Percentiles rank a stretch among this genome's conserved stretches.
phyloP scores from a whole-genome alignment of 805 yeast species.

The Wickerhamomyces ciferrii region DNA sequence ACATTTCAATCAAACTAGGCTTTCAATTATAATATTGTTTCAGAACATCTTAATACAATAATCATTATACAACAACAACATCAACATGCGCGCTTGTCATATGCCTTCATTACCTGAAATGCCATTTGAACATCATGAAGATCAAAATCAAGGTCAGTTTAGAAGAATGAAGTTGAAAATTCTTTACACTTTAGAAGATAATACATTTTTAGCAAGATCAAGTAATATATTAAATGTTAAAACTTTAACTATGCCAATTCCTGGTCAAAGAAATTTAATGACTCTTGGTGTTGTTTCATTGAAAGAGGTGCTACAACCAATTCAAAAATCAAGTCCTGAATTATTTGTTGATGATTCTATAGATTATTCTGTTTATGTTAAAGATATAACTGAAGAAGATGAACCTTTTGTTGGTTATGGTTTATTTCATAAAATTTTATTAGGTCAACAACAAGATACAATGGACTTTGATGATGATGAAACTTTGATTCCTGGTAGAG shows the following conservation, averaged over 20 bases:
- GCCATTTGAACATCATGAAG: slow-evolving; percentile 12
- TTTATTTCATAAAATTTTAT: slow-evolving; percentile 24
- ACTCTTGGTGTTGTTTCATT: slow-evolving; percentile 37
- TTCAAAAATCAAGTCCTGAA: slow-evolving; percentile 42
- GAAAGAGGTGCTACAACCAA: slow-evolving; percentile 39
- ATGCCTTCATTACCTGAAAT: slow-evolving; percentile 27
- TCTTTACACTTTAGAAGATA: slow-evolving; percentile 36
- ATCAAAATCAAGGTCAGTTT: not conserved
- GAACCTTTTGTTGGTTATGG: slow-evolving; percentile 47
- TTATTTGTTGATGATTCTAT: slow-evolving; percentile 29
- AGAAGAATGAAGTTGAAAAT: slow-evolving; percentile 27
- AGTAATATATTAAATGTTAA: slow-evolving; percentile 28
- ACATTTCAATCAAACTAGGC: no score
- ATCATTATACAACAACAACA: not conserved
- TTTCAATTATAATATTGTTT: no score
- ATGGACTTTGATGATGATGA: slow-evolving; percentile 12
- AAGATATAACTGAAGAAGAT: slow-evolving; percentile 47
- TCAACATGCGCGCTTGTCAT: slow-evolving; percentile 21
- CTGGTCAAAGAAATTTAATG: slow-evolving; percentile 35
- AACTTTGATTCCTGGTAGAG: slow-evolving; percentile 48
- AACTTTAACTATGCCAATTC: slow-evolving; percentile 38
- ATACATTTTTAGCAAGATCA: slow-evolving; percentile 38
- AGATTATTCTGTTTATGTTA: slow-evolving; percentile 40
- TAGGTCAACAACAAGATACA: not conserved
- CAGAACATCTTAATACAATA: no score